Evolutionary conservation across 2,329 filamentous ascomycete genomes (phyloP).

Genomic region (Sporothrix globosa): DNA sequence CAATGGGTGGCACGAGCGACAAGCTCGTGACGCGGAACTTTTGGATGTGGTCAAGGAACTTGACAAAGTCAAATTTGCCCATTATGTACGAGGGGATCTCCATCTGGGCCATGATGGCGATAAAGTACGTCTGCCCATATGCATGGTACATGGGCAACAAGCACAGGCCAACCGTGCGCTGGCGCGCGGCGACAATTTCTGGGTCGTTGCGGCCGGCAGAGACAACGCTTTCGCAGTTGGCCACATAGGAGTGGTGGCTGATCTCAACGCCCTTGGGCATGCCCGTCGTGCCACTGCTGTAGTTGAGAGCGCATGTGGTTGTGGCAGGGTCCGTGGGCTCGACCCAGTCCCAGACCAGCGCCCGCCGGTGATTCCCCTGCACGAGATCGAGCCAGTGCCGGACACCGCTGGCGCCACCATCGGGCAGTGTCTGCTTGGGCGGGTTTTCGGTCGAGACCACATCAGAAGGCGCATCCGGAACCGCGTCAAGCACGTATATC

Average conservation of each 20-base stretch:
- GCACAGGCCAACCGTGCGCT: constrained; percentile 56
- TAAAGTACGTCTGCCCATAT: constrained; percentile 71
- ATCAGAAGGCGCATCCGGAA: constrained; percentile 45
- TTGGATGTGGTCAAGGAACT: constrained; percentile 70
- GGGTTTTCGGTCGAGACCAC: constrained; percentile 30
- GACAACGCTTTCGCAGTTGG: constrained; percentile 68
- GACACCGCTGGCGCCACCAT: constrained; percentile 33
- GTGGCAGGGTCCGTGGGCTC: constrained; percentile 55
- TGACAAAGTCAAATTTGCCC: constrained; percentile 73
- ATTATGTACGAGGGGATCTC: constrained; percentile 76
- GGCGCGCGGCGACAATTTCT: constrained; percentile 49
- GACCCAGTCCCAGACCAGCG: constrained; percentile 64
- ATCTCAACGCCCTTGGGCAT: constrained; percentile 84
- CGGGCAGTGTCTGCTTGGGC: background rate
- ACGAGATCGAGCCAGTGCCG: constrained; percentile 69
- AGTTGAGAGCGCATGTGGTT: constrained; percentile 72
- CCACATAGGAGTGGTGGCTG: constrained; percentile 74
- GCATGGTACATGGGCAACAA: constrained; percentile 80
- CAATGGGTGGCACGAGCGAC: constrained; percentile 72
- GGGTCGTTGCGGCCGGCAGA: constrained; percentile 51
- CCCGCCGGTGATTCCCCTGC: constrained; percentile 52
- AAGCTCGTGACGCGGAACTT: constrained; percentile 69
- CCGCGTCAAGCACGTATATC: constrained; percentile 68
- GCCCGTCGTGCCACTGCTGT: constrained; percentile 77
- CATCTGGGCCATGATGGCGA: constrained; percentile 60